Base-by-base conservation (phyloP, 306 rosid species). In the Bauhinia variegata region DNA sequence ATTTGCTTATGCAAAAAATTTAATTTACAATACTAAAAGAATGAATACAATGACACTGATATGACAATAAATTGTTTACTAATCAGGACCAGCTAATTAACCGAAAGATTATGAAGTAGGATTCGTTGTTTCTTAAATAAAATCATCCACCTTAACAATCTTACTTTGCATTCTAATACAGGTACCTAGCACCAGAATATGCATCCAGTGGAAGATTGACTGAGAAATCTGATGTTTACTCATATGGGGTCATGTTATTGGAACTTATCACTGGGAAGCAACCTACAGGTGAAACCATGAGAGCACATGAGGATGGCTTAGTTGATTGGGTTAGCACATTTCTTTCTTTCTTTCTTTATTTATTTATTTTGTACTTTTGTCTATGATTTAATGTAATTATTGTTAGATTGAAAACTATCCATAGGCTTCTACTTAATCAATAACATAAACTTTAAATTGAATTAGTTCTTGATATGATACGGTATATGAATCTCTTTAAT, bases 171-270 rank as follows among this genome's bases (percentile, higher is more conserved):
- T 58, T 62, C 9, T 51, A 51, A 81, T 16, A 67, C 79, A 92
- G 98, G 77, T 92, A 92, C 73, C 75, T 92, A 71, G 98, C 98
- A 30, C 98, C 96, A 5, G 96, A 92, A 77, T 92, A 92, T 58
- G 98, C 98, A 31, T 79, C 98, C 39, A 92, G 98, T 63, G 98
- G 98, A 63, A 92, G 89, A 61, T 33, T 92, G 73, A 74, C 98
- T 0, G 98, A 89, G 36, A 92, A 92, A 28, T 92, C 98, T 2
- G 98, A 92, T 23, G 96, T 92, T 62, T 92, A 87, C 79, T 92
- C 98, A 39, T 92, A 75, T 44, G 98, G 98, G 11, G 93, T 92
- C 32, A 87, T 92, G 98, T 80, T 92, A 3, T 75, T 92, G 84
- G 98, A 92, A 68, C 81, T 92, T 39, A 69, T 92, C 39, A 78